Evolutionary conservation across 352 stramenopile genomes (phyloP).

Genomic region (Phytophthora constricta): DNA sequence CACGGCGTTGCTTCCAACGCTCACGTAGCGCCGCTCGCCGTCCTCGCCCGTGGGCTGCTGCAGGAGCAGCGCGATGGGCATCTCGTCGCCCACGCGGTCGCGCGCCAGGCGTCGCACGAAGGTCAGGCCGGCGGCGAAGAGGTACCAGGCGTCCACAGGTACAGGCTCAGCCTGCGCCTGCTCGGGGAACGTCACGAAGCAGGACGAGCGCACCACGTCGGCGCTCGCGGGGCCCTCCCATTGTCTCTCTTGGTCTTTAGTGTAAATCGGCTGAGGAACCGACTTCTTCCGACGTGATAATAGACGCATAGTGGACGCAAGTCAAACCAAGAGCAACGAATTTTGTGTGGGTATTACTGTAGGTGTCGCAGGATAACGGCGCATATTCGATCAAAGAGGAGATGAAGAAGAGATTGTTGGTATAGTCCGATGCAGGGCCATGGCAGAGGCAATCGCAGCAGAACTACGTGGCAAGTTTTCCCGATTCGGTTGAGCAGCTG

Average conservation of each 20-base stretch:
- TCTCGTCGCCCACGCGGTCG: constrained; percentile 69
- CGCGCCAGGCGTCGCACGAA: constrained; percentile 76
- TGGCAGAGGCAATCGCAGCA: too few species aligned
- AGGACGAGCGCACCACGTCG: constrained; percentile 84
- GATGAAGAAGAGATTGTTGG: too few species aligned
- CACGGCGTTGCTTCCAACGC: constrained; percentile 59
- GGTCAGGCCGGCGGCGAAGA: constrained; percentile 71
- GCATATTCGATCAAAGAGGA: not conserved
- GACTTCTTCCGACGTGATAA: constrained; percentile 30
- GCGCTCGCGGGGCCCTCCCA: constrained; percentile 73
- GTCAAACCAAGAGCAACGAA: too few species aligned
- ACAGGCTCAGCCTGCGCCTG: constrained; percentile 71
- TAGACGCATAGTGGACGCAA: not conserved
- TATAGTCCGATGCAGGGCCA: too few species aligned
- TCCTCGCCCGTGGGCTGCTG: constrained; percentile 41
- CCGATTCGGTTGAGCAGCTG: too few species aligned
- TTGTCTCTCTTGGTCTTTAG: too few species aligned
- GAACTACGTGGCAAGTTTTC: too few species aligned
- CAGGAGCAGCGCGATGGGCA: constrained; percentile 68
- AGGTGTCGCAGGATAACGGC: not conserved
- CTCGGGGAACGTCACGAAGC: constrained; percentile 84
- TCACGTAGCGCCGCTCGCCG: constrained; percentile 60
- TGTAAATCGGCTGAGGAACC: constrained; percentile 18
- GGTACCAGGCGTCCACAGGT: constrained; percentile 85
- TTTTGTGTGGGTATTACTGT: not conserved